Base-by-base conservation (phyloP, 2,329 filamentous ascomycete species). In the Biscogniauxia marginata region DNA sequence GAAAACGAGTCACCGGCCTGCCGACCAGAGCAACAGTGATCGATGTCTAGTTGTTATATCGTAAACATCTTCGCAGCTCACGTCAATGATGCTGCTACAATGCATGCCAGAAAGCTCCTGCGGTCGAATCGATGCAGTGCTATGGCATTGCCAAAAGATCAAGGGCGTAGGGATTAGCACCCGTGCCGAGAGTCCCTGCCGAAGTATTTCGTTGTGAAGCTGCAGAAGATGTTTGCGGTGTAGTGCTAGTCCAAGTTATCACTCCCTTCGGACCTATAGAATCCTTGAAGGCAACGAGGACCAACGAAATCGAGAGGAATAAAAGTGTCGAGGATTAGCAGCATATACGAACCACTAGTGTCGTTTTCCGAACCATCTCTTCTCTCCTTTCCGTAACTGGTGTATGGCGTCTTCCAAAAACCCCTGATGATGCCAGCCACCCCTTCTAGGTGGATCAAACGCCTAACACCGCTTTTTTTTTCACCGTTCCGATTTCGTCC, bases 81-180 rank as follows among this genome's bases (percentile, higher is more conserved):
- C 25, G 22, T 53, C 34, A 50, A 47, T 52, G 54, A 50, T 21
- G 45, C 52, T 56, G 49, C 53, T 62, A 52, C 49, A 43, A 46
- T 47, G 46, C 39, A 51, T 63, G 55, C 50, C 60, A 64, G 56
- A 54, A 34, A 56, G 59, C 65, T 70, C 66, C 68, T 70, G 67
- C 66, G 53, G 62, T 69, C 64, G 67, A 61, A 67, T 65, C 63
- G 67, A 68, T 68, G 68, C 67, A 69, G 68, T 69, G 67, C 65
- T 56, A 50, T 61, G 60, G 53, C 54, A 61, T 49, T 46, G 45
- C 45, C 21, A 20, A 23, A 23, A 46, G 3, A 7, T 46, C 7
- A 46, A 18, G 21, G 25, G 49, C 21, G 23, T 22, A 18, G 39
- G 52, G 47, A 39, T 45, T 43, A 16, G 34, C 20, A 43, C 25